A percentile compares a stretch with the other conserved stretches of the same genome.
phyloP scores from a whole-genome alignment of 441 rosid genomes.

The Pelargonium fulgidum region DNA sequence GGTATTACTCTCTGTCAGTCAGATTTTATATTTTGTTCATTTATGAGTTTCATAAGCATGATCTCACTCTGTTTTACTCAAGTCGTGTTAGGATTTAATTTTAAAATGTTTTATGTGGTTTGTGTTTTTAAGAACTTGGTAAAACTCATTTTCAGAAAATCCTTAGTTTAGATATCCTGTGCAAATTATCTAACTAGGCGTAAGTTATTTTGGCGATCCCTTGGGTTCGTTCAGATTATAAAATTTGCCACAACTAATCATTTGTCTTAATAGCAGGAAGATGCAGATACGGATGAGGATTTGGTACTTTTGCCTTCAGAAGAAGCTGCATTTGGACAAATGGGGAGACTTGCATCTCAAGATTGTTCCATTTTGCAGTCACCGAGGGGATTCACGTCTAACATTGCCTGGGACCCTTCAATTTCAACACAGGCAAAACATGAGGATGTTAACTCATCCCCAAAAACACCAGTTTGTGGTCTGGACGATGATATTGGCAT shows the following conservation, averaged over 20 bases:
- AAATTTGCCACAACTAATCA: not conserved
- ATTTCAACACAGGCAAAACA: slow-evolving; percentile 34
- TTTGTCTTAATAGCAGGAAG: slow-evolving; percentile 38
- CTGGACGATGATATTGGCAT: slow-evolving; percentile 62
- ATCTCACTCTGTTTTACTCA: not conserved
- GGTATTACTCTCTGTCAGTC: slow-evolving; percentile 39
- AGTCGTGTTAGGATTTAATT: not conserved
- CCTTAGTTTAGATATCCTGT: not conserved
- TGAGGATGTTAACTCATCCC: slow-evolving; percentile 27
- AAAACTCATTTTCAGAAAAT: not conserved
- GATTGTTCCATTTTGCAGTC: slow-evolving; percentile 26
- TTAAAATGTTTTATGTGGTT: not conserved
- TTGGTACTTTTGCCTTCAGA: slow-evolving; percentile 48
- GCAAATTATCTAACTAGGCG: too few relatives aligned
- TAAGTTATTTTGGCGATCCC: not conserved
- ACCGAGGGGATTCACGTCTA: slow-evolving; percentile 34
- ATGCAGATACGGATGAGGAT: slow-evolving; percentile 42
- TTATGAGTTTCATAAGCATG: slow-evolving; percentile 5
- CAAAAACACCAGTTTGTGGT: slow-evolving; percentile 35
- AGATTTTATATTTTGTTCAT: slow-evolving; percentile 4
- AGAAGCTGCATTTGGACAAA: slow-evolving; percentile 44
- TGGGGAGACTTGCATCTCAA: slow-evolving; percentile 33
- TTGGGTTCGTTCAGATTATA: not conserved
- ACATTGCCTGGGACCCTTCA: slow-evolving; percentile 50
- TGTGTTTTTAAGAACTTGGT: not conserved